phyloP scores from a whole-genome alignment of 192 early-diverging fungal genomes.

The Gigaspora rosea region DNA sequence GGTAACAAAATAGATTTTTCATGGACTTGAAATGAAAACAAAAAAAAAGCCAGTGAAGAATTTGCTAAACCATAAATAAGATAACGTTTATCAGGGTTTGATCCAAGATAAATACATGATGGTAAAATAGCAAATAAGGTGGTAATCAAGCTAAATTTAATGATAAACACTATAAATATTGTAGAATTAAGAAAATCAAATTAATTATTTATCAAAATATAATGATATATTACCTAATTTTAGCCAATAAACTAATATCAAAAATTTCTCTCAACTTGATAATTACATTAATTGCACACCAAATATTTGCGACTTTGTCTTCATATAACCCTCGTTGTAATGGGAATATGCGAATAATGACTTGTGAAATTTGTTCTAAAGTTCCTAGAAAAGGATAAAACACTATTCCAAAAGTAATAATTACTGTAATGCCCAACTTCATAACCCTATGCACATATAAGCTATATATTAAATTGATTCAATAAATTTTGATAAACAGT shows the following conservation, averaged over 20 bases:
- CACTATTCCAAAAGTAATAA: slow-evolving; percentile 66
- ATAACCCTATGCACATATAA: slow-evolving; percentile 21
- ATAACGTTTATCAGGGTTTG: slow-evolving; percentile 49
- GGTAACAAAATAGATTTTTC: slow-evolving; percentile 96
- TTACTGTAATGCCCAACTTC: slow-evolving; percentile 73
- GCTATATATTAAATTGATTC: too few relatives aligned
- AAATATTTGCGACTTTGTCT: slow-evolving; percentile 98
- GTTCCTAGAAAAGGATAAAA: slow-evolving; percentile 72
- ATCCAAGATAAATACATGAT: slow-evolving; percentile 66
- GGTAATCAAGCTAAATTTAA: slow-evolving; percentile 53
- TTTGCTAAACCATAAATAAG: slow-evolving; percentile 76
- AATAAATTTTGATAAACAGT: too few relatives aligned
- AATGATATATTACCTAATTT: slow-evolving; percentile 59
- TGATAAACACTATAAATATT: background rate
- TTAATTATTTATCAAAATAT: background rate
- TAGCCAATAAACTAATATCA: slow-evolving; percentile 57
- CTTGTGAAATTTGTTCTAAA: slow-evolving; percentile 67
- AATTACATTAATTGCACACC: slow-evolving; percentile 88
- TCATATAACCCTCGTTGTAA: slow-evolving; percentile 93
- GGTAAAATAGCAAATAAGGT: slow-evolving; percentile 75
- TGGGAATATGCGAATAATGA: slow-evolving; percentile 86
- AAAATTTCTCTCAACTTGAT: slow-evolving; percentile 81
- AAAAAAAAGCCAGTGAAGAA: slow-evolving; percentile 86
- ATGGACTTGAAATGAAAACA: slow-evolving; percentile 98
- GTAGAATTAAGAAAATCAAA: background rate